These are phyloP conservation scores for Phytophthora nicotianae DNA, from an alignment of 352 stramenopile genomes.

Conservation along the genomic window DNA sequence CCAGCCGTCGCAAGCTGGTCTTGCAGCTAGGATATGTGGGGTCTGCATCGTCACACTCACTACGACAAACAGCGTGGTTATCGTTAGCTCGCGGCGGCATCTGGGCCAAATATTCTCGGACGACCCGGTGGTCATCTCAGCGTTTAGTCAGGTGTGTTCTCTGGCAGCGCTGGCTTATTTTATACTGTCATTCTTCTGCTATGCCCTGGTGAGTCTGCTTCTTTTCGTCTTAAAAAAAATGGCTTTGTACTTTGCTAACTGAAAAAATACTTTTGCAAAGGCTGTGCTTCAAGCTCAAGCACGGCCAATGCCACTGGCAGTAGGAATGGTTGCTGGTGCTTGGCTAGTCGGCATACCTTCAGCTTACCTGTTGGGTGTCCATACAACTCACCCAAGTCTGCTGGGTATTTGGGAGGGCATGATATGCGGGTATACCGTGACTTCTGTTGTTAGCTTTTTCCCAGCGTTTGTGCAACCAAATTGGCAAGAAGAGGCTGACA, in stretches of 20 bases:
- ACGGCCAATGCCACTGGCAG: conserved; percentile 51
- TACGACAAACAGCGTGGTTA: conserved; percentile 41
- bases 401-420: conserved; percentile 75
- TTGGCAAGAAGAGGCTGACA: conserved; percentile 59
- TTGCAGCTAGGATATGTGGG: conserved; percentile 57
- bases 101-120: conserved; percentile 79
- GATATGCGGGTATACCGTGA: conserved; percentile 72
- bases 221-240: no score
- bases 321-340: conserved; percentile 61
- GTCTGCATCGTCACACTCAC: conserved; percentile 52
- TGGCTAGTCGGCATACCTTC: conserved; percentile 78
- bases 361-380: conserved; percentile 71
- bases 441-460: conserved; percentile 61
- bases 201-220: conserved; percentile 69
- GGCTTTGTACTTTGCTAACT: neutral
- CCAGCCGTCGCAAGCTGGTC: conserved; percentile 40
- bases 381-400: conserved; percentile 35
- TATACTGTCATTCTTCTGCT: conserved; percentile 81
- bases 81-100: conserved; percentile 45
- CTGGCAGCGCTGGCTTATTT: conserved; percentile 71
- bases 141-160: conserved; percentile 58
- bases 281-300: conserved; percentile 74
- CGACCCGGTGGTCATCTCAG: conserved; percentile 55
- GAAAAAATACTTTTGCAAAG: conserved; percentile 25
- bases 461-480: conserved; percentile 59